These are phyloP conservation scores for Aureobasidium leucospermi DNA, from an alignment of 2,329 filamentous ascomycete species.

Conservation along the genomic window DNA sequence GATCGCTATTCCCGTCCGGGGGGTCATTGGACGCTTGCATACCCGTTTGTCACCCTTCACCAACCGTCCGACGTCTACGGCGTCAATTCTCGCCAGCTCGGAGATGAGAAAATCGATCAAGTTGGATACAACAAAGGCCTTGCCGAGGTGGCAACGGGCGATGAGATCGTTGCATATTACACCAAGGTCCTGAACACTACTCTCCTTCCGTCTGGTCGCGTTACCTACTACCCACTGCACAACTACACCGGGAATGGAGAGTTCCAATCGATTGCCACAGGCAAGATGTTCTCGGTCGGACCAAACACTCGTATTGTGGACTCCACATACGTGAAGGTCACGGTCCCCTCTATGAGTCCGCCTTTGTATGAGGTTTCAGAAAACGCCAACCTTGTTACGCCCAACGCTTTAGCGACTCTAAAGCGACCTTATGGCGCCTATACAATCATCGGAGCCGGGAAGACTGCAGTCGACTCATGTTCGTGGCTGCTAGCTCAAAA, in stretches of 20 bases:
- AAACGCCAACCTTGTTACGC: not conserved
- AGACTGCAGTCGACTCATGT: not conserved
- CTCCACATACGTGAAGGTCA: not conserved
- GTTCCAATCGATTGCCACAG: not conserved
- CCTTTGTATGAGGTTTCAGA: not conserved
- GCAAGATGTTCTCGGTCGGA: not conserved
- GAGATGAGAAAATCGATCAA: not conserved
- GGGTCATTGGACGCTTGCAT: not conserved
- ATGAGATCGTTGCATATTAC: not conserved
- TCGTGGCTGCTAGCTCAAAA: not conserved
- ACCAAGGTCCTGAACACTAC: not conserved
- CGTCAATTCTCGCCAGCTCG: not conserved
- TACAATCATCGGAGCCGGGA: not conserved
- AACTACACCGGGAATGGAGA: not conserved
- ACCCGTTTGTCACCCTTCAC: not conserved
- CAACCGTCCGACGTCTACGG: not conserved
- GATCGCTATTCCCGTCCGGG: not conserved
- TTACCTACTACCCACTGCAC: not conserved
- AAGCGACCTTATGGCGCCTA: not conserved
- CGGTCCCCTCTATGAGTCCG: not conserved
- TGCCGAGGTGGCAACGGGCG: not conserved
- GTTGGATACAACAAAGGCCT: not conserved
- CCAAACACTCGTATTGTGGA: not conserved
- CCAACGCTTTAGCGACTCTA: not conserved
- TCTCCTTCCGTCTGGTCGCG: not conserved